phyloP scores from a whole-genome alignment of 495 filamentous ascomycete species.

The Rusavskia elegans region DNA sequence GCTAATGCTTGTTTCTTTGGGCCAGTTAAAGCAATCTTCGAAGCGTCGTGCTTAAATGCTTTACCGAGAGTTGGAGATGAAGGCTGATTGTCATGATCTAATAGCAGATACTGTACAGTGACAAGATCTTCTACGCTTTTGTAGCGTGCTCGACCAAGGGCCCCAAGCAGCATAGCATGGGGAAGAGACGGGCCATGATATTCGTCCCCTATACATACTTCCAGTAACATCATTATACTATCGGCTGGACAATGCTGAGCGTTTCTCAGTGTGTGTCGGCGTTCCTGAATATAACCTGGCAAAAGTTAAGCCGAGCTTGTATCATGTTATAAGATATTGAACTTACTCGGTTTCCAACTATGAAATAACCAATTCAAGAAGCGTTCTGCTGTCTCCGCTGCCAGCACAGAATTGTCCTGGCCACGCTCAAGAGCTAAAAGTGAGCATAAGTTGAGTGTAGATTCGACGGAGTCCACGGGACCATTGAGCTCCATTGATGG shows the following conservation, averaged over 20 bases:
- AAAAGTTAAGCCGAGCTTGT: neutral
- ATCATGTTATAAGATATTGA: neutral
- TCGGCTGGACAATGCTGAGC: conserved; percentile 18
- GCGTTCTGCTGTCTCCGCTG: conserved; percentile 46
- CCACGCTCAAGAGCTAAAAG: conserved; percentile 42
- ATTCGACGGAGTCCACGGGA: conserved; percentile 63
- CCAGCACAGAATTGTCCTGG: conserved; percentile 45
- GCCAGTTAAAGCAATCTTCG: neutral
- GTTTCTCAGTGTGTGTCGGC: conserved; percentile 17
- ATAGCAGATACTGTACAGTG: conserved; percentile 24
- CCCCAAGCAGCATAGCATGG: conserved; percentile 13
- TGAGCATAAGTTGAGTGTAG: conserved; percentile 58
- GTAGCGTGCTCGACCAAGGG: conserved; percentile 20
- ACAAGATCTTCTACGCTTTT: conserved; percentile 8
- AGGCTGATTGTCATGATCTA: conserved; percentile 2
- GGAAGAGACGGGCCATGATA: neutral
- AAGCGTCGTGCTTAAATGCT: neutral
- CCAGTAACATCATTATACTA: conserved; percentile 23
- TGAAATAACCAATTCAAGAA: conserved; percentile 66
- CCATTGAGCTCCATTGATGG: conserved; percentile 64
- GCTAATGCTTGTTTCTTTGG: neutral
- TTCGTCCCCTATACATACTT: conserved; percentile 19
- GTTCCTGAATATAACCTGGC: conserved; percentile 19
- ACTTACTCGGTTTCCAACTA: conserved; percentile 61
- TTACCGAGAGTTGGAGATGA: neutral